Conservation (phyloP, 75 land plant genomes). For the Selaginella tamariscina region DNA sequence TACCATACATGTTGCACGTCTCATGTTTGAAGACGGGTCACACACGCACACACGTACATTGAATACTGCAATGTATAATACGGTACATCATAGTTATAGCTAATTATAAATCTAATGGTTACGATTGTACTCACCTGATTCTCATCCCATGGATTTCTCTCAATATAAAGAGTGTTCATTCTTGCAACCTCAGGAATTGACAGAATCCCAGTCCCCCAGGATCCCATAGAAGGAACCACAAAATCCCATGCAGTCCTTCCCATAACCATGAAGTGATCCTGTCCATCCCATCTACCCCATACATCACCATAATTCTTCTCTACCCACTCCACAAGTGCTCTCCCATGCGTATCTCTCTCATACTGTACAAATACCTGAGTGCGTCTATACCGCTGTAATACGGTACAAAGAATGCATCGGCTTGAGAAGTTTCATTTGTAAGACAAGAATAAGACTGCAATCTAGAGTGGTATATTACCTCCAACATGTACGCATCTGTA, state of each 20-base stretch:
- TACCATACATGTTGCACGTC: no score
- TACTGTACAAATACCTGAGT: slow-evolving; percentile 39
- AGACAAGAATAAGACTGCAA: slow-evolving; percentile 57
- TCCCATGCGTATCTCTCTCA: slow-evolving; percentile 3
- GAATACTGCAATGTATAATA: no score
- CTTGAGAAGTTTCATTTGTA: slow-evolving; percentile 24
- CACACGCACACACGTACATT: no score
- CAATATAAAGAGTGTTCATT: slow-evolving; percentile 2
- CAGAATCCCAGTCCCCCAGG: slow-evolving; percentile 6
- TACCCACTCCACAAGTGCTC: background rate
- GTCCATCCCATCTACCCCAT: background rate
- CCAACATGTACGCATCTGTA: slow-evolving; percentile 37
- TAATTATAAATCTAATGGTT: no score
- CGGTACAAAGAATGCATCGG: slow-evolving; percentile 61
- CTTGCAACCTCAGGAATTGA: background rate
- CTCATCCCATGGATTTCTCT: slow-evolving; percentile 2
- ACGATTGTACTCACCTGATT: no score
- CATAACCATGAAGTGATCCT: slow-evolving; percentile 9
- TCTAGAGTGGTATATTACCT: slow-evolving; percentile 48
- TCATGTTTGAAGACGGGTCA: no score
- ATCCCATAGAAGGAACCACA: background rate
- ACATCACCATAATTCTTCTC: background rate
- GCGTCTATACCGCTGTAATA: slow-evolving; percentile 60
- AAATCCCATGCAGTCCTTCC: slow-evolving; percentile 11
- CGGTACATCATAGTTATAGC: no score